Evolutionary conservation across 1,139 yeast genomes (phyloP).

Genomic region (Saccharomycopsis crataegensis): DNA sequence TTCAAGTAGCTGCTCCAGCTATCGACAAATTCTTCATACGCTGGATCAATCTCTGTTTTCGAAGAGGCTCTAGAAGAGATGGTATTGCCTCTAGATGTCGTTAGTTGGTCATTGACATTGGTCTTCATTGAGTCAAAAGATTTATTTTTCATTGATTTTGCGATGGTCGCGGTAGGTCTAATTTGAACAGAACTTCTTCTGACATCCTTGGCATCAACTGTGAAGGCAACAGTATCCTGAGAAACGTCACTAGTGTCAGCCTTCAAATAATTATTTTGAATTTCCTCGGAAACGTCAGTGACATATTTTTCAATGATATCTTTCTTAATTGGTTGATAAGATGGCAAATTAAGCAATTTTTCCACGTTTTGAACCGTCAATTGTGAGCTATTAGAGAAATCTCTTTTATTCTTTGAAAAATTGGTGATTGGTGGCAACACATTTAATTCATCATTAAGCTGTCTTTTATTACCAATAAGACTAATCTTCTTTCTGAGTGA

Average conservation of each 20-base stretch:
- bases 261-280: conserved; percentile 2
- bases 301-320: conserved; percentile 16
- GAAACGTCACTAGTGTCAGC: neutral
- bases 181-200: conserved; percentile 2
- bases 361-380: conserved; percentile 14
- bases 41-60: neutral
- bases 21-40: conserved; percentile 24
- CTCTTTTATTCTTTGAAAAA: neutral
- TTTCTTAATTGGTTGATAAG: conserved; percentile 12
- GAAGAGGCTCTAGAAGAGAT: neutral
- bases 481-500: neutral
- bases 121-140: conserved; percentile 5
- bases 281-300: conserved; percentile 12
- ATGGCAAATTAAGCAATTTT: conserved; percentile 6
- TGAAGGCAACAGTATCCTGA: neutral
- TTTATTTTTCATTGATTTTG: neutral
- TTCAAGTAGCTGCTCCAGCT: conserved; percentile 30
- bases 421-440: neutral
- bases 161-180: neutral
- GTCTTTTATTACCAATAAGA: neutral
- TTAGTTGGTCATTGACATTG: conserved; percentile 1
- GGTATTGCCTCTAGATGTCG: neutral
- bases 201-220: neutral
- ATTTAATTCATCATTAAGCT: conserved; percentile 1
- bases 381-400: conserved; percentile 8